These are phyloP conservation scores for Ostreobium quekettii DNA, from an alignment of 139 green algal species.

Conservation along the genomic window DNA sequence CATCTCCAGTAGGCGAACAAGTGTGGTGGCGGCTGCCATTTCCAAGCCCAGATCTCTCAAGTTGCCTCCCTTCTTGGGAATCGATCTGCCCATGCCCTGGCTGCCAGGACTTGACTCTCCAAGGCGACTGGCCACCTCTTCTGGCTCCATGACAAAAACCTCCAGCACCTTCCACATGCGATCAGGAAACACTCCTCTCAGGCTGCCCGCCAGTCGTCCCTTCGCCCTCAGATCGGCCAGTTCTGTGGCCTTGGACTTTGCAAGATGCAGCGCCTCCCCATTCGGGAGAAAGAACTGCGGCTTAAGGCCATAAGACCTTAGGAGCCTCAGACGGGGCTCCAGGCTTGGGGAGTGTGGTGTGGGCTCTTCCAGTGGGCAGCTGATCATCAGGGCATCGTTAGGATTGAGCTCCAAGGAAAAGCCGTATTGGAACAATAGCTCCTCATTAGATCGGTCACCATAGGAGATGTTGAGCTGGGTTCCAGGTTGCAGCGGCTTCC, in stretches of 20 bases:
- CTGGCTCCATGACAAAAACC: constrained; percentile 19
- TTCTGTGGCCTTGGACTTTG: not conserved
- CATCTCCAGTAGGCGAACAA: constrained; percentile 60
- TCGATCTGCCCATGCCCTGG: too few relatives aligned
- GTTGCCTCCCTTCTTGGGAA: not conserved
- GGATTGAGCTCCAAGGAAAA: constrained; percentile 57
- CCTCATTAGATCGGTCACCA: constrained; percentile 63
- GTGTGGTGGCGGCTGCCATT: constrained; percentile 60
- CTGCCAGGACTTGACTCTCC: too few relatives aligned
- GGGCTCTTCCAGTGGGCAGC: constrained; percentile 35
- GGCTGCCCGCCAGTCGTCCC: constrained; percentile 27
- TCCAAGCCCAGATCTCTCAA: constrained; percentile 23
- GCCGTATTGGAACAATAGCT: constrained; percentile 76
- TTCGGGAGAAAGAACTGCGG: constrained; percentile 34
- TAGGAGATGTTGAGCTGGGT: constrained; percentile 34
- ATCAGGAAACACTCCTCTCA: constrained; percentile 36
- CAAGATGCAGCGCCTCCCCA: constrained; percentile 19
- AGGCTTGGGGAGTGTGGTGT: not conserved
- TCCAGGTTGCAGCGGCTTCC: not conserved
- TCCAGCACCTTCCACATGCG: constrained; percentile 38
- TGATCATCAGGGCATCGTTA: constrained; percentile 60
- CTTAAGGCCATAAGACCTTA: constrained; percentile 13
- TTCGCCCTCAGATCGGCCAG: constrained; percentile 18
- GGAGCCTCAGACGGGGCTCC: not conserved
- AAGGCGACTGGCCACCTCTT: too few relatives aligned